Base-by-base conservation (phyloP, 2,329 filamentous ascomycete genomes). In the Xylariaceae sp. region DNA sequence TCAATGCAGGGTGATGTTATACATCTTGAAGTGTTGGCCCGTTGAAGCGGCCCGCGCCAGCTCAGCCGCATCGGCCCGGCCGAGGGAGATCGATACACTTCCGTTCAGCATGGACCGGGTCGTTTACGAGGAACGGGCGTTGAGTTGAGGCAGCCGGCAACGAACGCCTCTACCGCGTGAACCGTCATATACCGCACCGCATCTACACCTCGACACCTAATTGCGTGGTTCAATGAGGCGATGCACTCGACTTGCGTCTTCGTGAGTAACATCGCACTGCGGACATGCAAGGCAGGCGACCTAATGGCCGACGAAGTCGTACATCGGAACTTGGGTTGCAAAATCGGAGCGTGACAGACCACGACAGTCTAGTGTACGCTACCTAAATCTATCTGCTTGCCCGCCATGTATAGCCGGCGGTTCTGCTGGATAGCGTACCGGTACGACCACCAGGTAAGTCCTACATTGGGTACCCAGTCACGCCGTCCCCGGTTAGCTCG, bases 31-130 rank as follows among this genome's bases (percentile, higher is more conserved):
- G 9, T 50, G 57, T 57, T 59, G 57, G 54, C 57, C 57, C 49
- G 51, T 57, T 59, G 19, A 47, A 39, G 57, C 57, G 57, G 43
- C 54, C 57, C 54, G 54, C 41, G 46, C 48, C 54, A 59, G 43
- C 57, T 53, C 30, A 53, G 57, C 57, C 57, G 54, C 57, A 53
- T 13, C 50, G 51, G 54, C 48, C 44, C 49, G 48, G 34, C 43
- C 57, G 16, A n/a, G n/a, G 40, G 19, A 48, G 22, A 21, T 47
- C 40, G 29, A 52, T 37, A 19, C 32, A n/a, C 54, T 53, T 54
- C 49, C 52, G 45, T 54, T 54, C 49, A 59, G 52, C 49, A 30
- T 10, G 5, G 37, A 54, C 54, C 57, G 44, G 56, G 45, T 26
- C 13, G 10, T 56, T 49, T 56, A 56, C 56, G 56, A 56, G 10